phyloP scores from a whole-genome alignment of 495 filamentous ascomycete genomes.

The Pyronema omphalodes region DNA sequence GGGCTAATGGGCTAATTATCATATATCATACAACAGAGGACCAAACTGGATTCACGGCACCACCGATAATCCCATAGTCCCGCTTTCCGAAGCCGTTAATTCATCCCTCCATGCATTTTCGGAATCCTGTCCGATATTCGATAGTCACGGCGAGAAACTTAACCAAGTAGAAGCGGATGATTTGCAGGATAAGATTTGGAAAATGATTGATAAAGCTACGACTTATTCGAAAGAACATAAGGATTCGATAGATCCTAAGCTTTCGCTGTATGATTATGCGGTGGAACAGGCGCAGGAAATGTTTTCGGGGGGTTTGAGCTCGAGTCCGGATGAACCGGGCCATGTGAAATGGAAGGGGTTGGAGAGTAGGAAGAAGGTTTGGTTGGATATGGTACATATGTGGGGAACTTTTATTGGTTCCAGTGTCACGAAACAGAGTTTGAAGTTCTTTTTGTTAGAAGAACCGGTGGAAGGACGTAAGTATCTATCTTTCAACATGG shows the following conservation, averaged over 20 bases:
- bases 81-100: constrained; percentile 50
- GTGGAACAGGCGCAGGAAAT: constrained; percentile 31
- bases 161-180: constrained; percentile 33
- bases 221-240: constrained; percentile 52
- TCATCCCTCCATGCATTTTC: constrained; percentile 43
- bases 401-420: constrained; percentile 88
- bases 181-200: constrained; percentile 52
- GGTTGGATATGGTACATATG: constrained; percentile 44
- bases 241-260: constrained; percentile 41
- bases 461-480: constrained; percentile 78
- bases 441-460: constrained; percentile 90
- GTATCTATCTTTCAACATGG: too few relatives aligned
- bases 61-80: constrained; percentile 63
- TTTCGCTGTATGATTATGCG: constrained; percentile 67
- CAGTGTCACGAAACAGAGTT: constrained; percentile 53
- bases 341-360: constrained; percentile 16
- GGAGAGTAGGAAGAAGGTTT: constrained; percentile 6
- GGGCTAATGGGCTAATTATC: neutral
- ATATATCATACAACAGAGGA: constrained; percentile 33
- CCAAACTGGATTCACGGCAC: constrained; percentile 95
- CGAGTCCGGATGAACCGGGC: constrained; percentile 5
- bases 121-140: constrained; percentile 38
- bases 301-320: constrained; percentile 12
- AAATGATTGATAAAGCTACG: constrained; percentile 59
- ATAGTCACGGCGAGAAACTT: constrained; percentile 42